Percentiles rank a stretch among this genome's conserved stretches.
Conservation (phyloP, 306 rosid genomes). For the Gastrolobium villosum region DNA sequence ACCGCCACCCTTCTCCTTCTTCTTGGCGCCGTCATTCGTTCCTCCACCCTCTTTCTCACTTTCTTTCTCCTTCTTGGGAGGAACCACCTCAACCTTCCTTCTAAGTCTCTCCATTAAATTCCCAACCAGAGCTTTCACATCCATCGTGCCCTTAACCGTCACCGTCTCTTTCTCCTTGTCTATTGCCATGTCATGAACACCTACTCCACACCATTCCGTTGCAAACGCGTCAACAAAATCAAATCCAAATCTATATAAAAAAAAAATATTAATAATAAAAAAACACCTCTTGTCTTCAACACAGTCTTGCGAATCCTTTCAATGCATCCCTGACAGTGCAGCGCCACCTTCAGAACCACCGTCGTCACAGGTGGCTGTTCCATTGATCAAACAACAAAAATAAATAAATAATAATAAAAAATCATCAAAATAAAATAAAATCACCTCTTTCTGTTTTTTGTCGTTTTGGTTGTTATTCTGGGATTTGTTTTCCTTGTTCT, state of each 20-base stretch:
- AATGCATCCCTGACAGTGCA: slow-evolving; percentile 79
- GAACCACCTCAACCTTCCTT: slow-evolving; percentile 71
- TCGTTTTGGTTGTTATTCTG: slow-evolving; percentile 47
- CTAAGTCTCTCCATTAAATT: slow-evolving; percentile 57
- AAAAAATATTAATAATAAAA: neutral
- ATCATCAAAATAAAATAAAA: neutral
- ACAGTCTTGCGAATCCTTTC: slow-evolving; percentile 56
- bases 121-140: slow-evolving; percentile 60
- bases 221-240: neutral
- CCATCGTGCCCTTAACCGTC: slow-evolving; percentile 76
- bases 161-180: slow-evolving; percentile 70
- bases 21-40: slow-evolving; percentile 44
- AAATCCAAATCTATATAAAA: neutral
- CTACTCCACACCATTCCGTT: slow-evolving; percentile 41
- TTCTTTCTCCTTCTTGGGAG: slow-evolving; percentile 60
- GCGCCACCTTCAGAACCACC: slow-evolving; percentile 65
- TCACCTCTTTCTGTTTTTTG: slow-evolving; percentile 63
- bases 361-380: slow-evolving; percentile 69
- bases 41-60: slow-evolving; percentile 21
- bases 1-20: slow-evolving; percentile 50
- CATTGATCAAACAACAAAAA: neutral
- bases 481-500: slow-evolving; percentile 52
- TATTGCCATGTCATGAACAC: slow-evolving; percentile 54
- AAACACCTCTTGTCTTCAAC: slow-evolving; percentile 64
- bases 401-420: neutral